phyloP scores from a whole-genome alignment of 2,329 filamentous ascomycete genomes.

The Monosporascus sp. region DNA sequence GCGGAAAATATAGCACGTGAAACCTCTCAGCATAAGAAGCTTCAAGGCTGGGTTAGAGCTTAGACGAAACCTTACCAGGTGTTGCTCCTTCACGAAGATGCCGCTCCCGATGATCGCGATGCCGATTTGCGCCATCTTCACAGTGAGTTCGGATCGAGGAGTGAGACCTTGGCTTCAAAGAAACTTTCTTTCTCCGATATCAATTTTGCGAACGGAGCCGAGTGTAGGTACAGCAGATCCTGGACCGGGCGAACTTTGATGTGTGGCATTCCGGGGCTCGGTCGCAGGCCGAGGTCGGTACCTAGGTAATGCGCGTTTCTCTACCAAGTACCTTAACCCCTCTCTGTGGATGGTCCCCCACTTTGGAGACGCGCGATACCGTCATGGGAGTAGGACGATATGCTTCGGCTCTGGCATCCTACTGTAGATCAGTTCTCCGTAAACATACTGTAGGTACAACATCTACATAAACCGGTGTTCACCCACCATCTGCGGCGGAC shows the following conservation, averaged over 20 bases:
- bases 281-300: neutral
- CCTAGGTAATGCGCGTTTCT: neutral
- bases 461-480: no score
- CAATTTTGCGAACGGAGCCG: neutral
- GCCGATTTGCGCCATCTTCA: slow-evolving; percentile 33
- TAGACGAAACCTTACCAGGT: slow-evolving; percentile 33
- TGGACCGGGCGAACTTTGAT: neutral
- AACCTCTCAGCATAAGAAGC: neutral
- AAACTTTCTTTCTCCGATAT: neutral
- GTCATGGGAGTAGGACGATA: no score
- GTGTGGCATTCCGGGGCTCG: neutral
- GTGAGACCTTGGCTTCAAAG: neutral
- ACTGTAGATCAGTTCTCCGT: no score
- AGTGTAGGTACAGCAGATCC: no score
- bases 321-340: neutral
- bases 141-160: neutral
- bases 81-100: slow-evolving; percentile 51
- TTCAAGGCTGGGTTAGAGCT: neutral
- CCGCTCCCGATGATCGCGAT: slow-evolving; percentile 53
- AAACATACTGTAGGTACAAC: no score
- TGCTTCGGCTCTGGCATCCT: no score
- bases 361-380: no score
- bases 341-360: neutral
- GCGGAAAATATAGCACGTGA: neutral
- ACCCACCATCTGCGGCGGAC: no score